Evolutionary conservation across 2,329 filamentous ascomycete genomes (phyloP).

Genomic region (Epichloe sp.): DNA sequence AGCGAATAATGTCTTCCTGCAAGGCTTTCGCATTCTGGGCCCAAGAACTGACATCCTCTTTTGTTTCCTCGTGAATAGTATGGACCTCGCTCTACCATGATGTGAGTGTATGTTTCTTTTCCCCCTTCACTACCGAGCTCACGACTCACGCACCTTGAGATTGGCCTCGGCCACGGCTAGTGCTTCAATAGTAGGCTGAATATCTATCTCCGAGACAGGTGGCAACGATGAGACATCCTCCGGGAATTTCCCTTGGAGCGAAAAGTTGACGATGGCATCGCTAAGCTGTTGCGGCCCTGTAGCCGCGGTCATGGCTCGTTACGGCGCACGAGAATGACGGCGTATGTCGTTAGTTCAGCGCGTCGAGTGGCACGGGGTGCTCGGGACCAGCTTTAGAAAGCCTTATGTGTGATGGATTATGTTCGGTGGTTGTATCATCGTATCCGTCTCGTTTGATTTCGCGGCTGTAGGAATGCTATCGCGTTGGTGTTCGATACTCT

Average conservation of each 20-base stretch:
- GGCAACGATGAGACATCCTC: constrained; percentile 24
- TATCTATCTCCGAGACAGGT: constrained; percentile 23
- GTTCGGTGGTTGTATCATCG: not conserved
- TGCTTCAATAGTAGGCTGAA: constrained; percentile 27
- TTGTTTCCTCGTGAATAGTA: constrained; percentile 60
- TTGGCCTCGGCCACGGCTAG: constrained; percentile 21
- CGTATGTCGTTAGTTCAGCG: not conserved
- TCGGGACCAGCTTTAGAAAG: not conserved
- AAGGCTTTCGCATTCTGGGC: constrained; percentile 71
- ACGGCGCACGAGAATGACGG: not conserved
- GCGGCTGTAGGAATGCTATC: not conserved
- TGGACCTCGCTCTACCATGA: constrained; percentile 48
- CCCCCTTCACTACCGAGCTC: not conserved
- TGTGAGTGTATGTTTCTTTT: not conserved
- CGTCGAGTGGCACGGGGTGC: not conserved
- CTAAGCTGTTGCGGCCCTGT: constrained; percentile 21
- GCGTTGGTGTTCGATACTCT: not conserved
- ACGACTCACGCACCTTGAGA: constrained; percentile 24
- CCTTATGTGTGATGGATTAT: not conserved
- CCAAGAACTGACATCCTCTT: constrained; percentile 74
- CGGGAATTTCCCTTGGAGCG: constrained; percentile 28
- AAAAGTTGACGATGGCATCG: constrained; percentile 27
- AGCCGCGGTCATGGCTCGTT: constrained; percentile 17
- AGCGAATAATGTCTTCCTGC: constrained; percentile 72
- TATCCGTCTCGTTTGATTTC: not conserved